Evolutionary conservation across 257 asterid species (phyloP), one percentile per base, ranked within the genome.

Genomic region (Solanum clarkiae): DNA sequence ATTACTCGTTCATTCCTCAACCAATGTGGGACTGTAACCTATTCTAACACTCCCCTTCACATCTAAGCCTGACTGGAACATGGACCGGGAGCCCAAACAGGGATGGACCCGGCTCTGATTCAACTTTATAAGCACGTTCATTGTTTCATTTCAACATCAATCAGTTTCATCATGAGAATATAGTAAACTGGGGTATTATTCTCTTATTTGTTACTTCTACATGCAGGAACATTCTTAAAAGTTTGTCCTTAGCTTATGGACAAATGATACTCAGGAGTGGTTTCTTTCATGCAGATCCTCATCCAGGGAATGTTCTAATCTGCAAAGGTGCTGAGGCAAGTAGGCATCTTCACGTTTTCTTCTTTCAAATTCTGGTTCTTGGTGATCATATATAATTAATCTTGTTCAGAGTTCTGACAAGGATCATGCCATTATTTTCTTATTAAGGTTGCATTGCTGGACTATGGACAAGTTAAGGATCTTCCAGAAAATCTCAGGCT

Each of bases 381-480:
- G 6, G 11, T 74, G 9, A 77, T 77, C 24, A 49, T 26, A 77
- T 26, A 51, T 24, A 77, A 4, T 49, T 51, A 6, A 24, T 24
- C 26, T 77, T 51, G 82, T 26, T 77, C 45, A 77, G 63, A 10
- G 47, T 51, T 29, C 63, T 77, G 82, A 77, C 63, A 15, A 77
- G 63, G 47, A 77, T 77, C 24, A 26, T 9, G 45, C 14, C 63
- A 51, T 51, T 77, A 10, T 77, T 77, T 51, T 51, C 82, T 26
- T 51, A 15, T 77, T 63, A 77, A 97, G 99, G 99, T 97, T 86
- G 98, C 98, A 7, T 92, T 97, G 91, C 97, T 97, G 77, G 99
- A 97, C 87, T 97, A 95, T 10, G 98, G 99, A 87, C 99, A 97
- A 97, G 99, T 97, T 91, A 97, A 97, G 95, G 97, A 94, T 89